Percentiles rank a stretch among this genome's conserved stretches.
Evolutionary conservation across 495 filamentous ascomycete genomes (phyloP).

Genomic region (Neohortaea acidophila): DNA sequence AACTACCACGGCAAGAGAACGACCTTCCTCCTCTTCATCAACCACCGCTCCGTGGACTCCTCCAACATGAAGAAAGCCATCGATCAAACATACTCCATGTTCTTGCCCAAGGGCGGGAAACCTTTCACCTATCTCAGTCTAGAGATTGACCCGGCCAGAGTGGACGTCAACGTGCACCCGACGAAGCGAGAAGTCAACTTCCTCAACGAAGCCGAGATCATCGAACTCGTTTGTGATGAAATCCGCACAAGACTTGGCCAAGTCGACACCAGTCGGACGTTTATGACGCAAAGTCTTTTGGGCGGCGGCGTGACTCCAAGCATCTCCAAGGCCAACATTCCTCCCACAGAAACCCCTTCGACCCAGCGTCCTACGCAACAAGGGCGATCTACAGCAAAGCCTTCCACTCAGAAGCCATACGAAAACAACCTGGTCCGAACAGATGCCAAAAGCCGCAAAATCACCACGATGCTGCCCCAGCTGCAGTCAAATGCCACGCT

Average conservation of each 20-base stretch:
- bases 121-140: constrained; percentile 89
- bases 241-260: constrained; percentile 66
- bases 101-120: constrained; percentile 87
- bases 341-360: constrained; percentile 5
- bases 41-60: constrained; percentile 92
- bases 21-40: constrained; percentile 84
- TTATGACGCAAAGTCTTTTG: constrained; percentile 81
- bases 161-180: constrained; percentile 96
- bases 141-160: constrained; percentile 80
- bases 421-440: constrained; percentile 86
- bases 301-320: constrained; percentile 42
- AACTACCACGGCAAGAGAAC: constrained; percentile 94
- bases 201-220: constrained; percentile 93
- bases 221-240: constrained; percentile 70
- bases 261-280: constrained; percentile 89
- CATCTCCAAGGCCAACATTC: constrained; percentile 13
- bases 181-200: constrained; percentile 98
- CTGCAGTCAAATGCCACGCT: constrained; percentile 19
- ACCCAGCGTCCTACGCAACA: constrained; percentile 7
- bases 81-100: constrained; percentile 79
- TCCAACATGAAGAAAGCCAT: constrained; percentile 75
- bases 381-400: constrained; percentile 23
- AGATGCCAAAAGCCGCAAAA: constrained; percentile 80
- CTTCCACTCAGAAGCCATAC: constrained; percentile 43
- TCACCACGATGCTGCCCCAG: constrained; percentile 78